These are phyloP conservation scores for Prunus salicina DNA, from an alignment of 306 rosid genomes.

Conservation along the genomic window DNA sequence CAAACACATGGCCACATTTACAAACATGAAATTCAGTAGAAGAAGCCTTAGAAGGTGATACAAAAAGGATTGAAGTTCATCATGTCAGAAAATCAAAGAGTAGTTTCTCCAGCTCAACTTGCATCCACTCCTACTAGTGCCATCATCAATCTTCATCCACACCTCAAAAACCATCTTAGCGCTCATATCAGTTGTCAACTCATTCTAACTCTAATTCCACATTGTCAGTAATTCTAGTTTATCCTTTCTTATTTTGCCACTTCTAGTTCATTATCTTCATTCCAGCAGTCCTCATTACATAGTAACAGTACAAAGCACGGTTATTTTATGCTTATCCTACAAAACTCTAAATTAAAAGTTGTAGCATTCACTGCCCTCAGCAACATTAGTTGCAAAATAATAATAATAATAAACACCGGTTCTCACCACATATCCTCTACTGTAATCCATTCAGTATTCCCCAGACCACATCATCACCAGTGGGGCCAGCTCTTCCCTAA, in stretches of 20 bases:
- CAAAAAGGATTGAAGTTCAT: not conserved
- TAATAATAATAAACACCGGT: too few relatives aligned
- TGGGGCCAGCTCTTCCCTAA: too few relatives aligned
- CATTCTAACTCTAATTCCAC: not conserved
- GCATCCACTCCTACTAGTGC: not conserved
- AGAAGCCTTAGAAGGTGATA: not conserved
- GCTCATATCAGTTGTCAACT: not conserved
- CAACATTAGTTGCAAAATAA: too few relatives aligned
- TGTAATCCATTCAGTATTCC: too few relatives aligned
- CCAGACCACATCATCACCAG: too few relatives aligned
- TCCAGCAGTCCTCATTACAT: too few relatives aligned
- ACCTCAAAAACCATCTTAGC: not conserved
- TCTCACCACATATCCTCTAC: too few relatives aligned
- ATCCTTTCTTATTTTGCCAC: not conserved
- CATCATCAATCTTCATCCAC: not conserved
- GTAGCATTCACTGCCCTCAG: too few relatives aligned
- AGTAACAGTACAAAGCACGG: too few relatives aligned
- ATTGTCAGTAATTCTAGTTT: not conserved
- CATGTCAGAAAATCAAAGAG: not conserved
- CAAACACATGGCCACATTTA: not conserved
- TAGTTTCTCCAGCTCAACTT: not conserved
- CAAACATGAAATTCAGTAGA: not conserved
- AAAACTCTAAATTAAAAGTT: too few relatives aligned
- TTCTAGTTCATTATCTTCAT: too few relatives aligned
- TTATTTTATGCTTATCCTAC: too few relatives aligned